Conservation (phyloP, 768 basidiomycete species). For the Gelatoporia subvermispora region DNA sequence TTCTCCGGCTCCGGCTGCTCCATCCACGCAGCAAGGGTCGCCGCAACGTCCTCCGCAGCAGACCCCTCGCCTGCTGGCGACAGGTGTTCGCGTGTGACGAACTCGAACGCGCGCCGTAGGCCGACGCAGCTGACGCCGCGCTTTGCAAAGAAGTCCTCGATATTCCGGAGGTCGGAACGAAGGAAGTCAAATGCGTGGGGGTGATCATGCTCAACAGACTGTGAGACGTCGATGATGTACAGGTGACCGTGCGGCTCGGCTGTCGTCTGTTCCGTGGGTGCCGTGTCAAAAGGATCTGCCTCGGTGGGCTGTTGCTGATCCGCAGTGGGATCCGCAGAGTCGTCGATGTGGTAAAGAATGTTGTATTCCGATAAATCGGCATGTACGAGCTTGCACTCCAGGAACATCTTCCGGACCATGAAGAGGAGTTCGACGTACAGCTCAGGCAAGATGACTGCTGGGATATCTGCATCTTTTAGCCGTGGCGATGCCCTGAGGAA, state of each 20-base stretch:
- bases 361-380: constrained; percentile 99
- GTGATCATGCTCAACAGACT: constrained; percentile 98
- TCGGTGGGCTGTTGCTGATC: neutral
- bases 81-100: constrained; percentile 62
- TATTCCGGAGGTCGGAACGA: constrained; percentile 84
- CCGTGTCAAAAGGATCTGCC: neutral
- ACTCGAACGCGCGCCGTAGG: constrained; percentile 80
- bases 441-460: constrained; percentile 41
- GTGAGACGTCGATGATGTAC: constrained; percentile 96
- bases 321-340: constrained; percentile 4
- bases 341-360: constrained; percentile 70
- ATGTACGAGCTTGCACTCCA: constrained; percentile 90
- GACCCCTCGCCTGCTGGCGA: constrained; percentile 25
- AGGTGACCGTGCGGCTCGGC: constrained; percentile 45
- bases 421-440: constrained; percentile 81
- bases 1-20: constrained; percentile 27
- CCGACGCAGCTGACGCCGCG: constrained; percentile 76
- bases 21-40: constrained; percentile 44
- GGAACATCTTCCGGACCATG: constrained; percentile 79
- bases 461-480: constrained; percentile 80
- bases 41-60: constrained; percentile 12
- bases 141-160: constrained; percentile 87
- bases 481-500: constrained; percentile 80
- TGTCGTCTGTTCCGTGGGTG: neutral
- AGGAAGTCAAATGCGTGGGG: constrained; percentile 96